Conservation (phyloP, 495 filamentous ascomycete genomes). For the Aspergillus diversus region DNA sequence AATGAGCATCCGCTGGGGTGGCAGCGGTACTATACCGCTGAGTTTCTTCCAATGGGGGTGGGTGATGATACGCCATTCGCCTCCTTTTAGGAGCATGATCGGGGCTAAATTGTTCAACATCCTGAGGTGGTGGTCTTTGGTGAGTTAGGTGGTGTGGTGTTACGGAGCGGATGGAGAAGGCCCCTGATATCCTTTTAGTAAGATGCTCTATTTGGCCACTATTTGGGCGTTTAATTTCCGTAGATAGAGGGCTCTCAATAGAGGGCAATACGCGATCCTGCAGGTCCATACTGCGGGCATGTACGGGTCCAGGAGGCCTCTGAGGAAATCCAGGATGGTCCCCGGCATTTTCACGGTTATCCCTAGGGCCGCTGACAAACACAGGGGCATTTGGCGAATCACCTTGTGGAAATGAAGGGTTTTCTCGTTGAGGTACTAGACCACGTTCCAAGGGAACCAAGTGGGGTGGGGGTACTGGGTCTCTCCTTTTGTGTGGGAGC, state of each 20-base stretch:
- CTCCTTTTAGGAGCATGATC: conserved; percentile 38
- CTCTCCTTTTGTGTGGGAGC: conserved; percentile 25
- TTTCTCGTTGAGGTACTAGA: conserved; percentile 25
- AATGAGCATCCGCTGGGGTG: conserved; percentile 16
- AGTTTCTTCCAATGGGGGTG: conserved; percentile 12
- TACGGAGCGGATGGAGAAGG: conserved; percentile 37
- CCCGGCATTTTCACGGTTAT: conserved; percentile 24
- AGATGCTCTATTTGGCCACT: conserved; percentile 35
- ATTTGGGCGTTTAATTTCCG: conserved; percentile 33
- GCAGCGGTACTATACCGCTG: conserved; percentile 17
- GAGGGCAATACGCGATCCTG: conserved; percentile 45
- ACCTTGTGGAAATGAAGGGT: conserved; percentile 21
- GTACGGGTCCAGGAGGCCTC: conserved; percentile 23
- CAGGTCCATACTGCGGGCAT: conserved; percentile 26
- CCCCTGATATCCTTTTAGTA: conserved; percentile 38
- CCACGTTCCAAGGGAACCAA: conserved; percentile 25
- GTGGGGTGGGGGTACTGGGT: conserved; percentile 23
- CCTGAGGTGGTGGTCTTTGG: conserved; percentile 24
- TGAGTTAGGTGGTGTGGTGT: conserved; percentile 32
- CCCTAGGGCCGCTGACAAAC: conserved; percentile 42
- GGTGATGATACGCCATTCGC: conserved; percentile 33
- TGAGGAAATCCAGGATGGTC: conserved; percentile 25
- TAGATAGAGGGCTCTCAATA: conserved; percentile 39
- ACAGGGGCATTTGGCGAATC: conserved; percentile 36
- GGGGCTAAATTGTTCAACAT: conserved; percentile 22